Evolutionary conservation across 2,329 filamentous ascomycete species (phyloP), one percentile per base, ranked within the genome.

Genomic region (Fusarium annulatum): DNA sequence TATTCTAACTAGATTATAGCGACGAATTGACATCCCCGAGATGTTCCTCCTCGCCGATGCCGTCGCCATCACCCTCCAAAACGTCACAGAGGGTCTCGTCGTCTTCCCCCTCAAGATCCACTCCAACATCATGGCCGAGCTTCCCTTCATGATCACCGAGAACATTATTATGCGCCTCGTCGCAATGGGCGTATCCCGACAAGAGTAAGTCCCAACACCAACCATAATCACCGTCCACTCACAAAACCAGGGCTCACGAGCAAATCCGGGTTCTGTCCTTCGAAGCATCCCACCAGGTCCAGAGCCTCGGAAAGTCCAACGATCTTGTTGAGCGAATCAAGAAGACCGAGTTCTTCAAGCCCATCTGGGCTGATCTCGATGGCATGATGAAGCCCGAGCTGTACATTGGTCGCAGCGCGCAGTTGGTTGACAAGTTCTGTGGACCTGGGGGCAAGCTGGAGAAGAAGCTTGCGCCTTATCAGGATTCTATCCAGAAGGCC

Each of bases 11-110:
- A 10, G 16, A 15, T 2, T 1, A 1, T 0, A 64, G 58, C 43
- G 61, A 19, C 48, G 71, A 21, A 67, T 76, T 4, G 73, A 76
- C 5, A 66, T 76, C 2, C 73, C 74, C 1, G 74, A 76, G 39
- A 55, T 61, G 52, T 74, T 76, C 43, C 51, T 76, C 5, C 48
- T 76, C 4, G 71, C 73, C 2, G 69, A 75, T 1, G 72, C 70
- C 10, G 59, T 75, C n/a, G 52, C 61, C 28, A 41, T 66, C 9
- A 68, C 62, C 1, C 52, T 76, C 0, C 71, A 76, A 41, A 76
- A 76, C 26, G 64, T 76, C 18, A 72, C 74, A 18, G 64, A 76
- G 33, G 73, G 74, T 15, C 59, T 76, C 23, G 74, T 76, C 26
- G 63, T 76, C 42, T 76, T 72, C 49, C 74, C 71, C 10, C 64